phyloP scores from a whole-genome alignment of 805 yeast genomes.

The Yamadazyma paraphyllophila region DNA sequence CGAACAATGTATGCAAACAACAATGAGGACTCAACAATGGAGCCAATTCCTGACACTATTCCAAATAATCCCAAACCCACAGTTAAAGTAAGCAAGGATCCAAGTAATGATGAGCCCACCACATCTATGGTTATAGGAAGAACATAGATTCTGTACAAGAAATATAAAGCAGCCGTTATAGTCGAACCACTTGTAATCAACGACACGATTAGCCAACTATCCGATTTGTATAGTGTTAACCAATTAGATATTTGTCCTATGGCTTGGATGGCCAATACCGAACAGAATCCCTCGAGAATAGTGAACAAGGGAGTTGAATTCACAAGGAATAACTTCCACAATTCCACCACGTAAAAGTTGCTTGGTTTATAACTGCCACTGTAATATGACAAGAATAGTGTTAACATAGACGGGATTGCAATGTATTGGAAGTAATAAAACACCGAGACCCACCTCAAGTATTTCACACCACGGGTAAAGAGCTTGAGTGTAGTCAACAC shows the following conservation, averaged over 20 bases:
- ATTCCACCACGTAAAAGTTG: constrained; percentile 32
- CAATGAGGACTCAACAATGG: constrained; percentile 86
- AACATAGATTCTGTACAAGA: constrained; percentile 78
- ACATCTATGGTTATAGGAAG: constrained; percentile 70
- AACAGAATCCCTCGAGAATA: constrained; percentile 87
- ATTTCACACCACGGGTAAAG: constrained; percentile 39
- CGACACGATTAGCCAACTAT: constrained; percentile 74
- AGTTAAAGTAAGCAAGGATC: constrained; percentile 78
- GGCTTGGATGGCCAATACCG: constrained; percentile 87
- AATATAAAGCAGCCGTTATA: constrained; percentile 72
- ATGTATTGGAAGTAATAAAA: constrained; percentile 81
- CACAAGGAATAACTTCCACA: constrained; percentile 71
- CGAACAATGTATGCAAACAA: constrained; percentile 89
- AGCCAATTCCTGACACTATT: constrained; percentile 76
- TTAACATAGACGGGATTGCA: constrained; percentile 75
- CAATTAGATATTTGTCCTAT: constrained; percentile 79
- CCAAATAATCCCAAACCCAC: constrained; percentile 77
- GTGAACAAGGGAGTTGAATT: constrained; percentile 90
- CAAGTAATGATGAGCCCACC: constrained; percentile 77
- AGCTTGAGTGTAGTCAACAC: constrained; percentile 70
- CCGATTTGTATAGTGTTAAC: constrained; percentile 62
- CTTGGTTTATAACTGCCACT: constrained; percentile 15
- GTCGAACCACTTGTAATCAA: constrained; percentile 71
- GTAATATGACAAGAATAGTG: constrained; percentile 61
- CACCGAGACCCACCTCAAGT: constrained; percentile 45